These are phyloP conservation scores for Thoreauomyces humboldtii DNA, from an alignment of 192 early-diverging fungal species.

Conservation along the genomic window DNA sequence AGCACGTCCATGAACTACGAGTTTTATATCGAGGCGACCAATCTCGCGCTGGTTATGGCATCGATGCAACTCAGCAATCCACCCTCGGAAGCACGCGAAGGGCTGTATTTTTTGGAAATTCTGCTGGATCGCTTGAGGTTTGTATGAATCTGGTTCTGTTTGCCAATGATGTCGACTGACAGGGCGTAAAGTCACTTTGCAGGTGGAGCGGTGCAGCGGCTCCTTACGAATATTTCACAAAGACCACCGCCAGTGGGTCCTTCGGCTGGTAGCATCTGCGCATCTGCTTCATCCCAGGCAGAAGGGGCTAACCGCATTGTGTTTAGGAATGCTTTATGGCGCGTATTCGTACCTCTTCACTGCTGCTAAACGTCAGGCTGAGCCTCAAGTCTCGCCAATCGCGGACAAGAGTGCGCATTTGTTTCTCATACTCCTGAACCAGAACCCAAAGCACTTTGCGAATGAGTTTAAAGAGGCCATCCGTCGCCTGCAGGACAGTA, in stretches of 20 bases:
- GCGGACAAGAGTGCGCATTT: conserved; percentile 62
- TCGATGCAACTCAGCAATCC: conserved; percentile 61
- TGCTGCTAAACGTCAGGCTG: conserved; percentile 33
- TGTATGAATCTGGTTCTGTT: neutral
- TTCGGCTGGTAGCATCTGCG: conserved; percentile 21
- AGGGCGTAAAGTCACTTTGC: conserved; percentile 61
- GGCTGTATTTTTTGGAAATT: conserved; percentile 67
- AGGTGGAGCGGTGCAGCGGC: conserved; percentile 50
- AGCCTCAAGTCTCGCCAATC: conserved; percentile 51
- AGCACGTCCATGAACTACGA: conserved; percentile 44
- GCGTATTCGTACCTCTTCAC: conserved; percentile 70
- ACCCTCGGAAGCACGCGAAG: conserved; percentile 32
- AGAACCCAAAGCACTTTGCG: conserved; percentile 21
- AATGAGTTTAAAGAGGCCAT: conserved; percentile 44
- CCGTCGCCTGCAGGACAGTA: conserved; percentile 39
- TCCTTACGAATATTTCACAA: conserved; percentile 54
- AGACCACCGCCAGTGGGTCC: conserved; percentile 44
- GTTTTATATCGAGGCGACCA: conserved; percentile 66
- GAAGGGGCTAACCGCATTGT: too few species aligned
- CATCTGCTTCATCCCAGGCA: too few species aligned
- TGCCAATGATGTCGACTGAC: too few species aligned
- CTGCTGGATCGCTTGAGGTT: conserved; percentile 59
- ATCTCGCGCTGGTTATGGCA: conserved; percentile 58
- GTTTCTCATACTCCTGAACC: conserved; percentile 54
- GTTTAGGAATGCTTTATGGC: conserved; percentile 57